Evolutionary conservation across 1,139 yeast genomes (phyloP).

Genomic region (Arxiozyma bovina): DNA sequence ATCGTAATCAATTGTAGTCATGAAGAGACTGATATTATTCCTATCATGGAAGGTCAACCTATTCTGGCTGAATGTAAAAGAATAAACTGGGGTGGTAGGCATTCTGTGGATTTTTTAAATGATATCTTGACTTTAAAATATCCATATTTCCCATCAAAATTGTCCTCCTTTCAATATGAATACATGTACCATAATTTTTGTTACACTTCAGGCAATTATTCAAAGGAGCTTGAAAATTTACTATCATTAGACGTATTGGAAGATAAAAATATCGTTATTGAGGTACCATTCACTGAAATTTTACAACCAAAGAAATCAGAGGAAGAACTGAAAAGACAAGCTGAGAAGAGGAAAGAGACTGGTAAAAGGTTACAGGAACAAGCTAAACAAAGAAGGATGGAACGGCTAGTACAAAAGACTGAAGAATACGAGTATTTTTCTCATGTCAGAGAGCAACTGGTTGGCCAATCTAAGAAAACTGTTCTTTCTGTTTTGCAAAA

Average conservation of each 20-base stretch:
- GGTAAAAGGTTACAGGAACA: conserved; percentile 88
- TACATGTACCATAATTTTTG: conserved; percentile 67
- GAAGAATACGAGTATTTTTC: conserved; percentile 68
- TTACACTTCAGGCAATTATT: conserved; percentile 64
- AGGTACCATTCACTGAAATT: conserved; percentile 67
- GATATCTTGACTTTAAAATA: conserved; percentile 68
- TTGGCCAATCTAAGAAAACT: conserved; percentile 39
- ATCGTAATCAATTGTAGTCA: conserved; percentile 75
- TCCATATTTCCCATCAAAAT: conserved; percentile 79
- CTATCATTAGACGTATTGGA: conserved; percentile 60
- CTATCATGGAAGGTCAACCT: conserved; percentile 64
- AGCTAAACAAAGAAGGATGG: conserved; percentile 76
- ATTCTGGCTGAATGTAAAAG: conserved; percentile 62
- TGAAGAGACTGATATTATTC: conserved; percentile 75
- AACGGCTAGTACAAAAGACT: conserved; percentile 72
- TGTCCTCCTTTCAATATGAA: conserved; percentile 56
- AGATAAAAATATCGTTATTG: conserved; percentile 61
- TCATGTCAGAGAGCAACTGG: conserved; percentile 46
- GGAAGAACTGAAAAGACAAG: conserved; percentile 69
- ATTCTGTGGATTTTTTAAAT: conserved; percentile 55
- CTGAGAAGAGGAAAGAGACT: conserved; percentile 75
- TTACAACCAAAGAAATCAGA: conserved; percentile 66
- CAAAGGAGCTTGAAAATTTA: conserved; percentile 47
- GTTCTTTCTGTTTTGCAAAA: conserved; percentile 42
- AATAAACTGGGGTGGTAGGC: conserved; percentile 88